These are phyloP conservation scores for Phaseolus lunatus DNA, from an alignment of 306 rosid genomes.

Conservation along the genomic window DNA sequence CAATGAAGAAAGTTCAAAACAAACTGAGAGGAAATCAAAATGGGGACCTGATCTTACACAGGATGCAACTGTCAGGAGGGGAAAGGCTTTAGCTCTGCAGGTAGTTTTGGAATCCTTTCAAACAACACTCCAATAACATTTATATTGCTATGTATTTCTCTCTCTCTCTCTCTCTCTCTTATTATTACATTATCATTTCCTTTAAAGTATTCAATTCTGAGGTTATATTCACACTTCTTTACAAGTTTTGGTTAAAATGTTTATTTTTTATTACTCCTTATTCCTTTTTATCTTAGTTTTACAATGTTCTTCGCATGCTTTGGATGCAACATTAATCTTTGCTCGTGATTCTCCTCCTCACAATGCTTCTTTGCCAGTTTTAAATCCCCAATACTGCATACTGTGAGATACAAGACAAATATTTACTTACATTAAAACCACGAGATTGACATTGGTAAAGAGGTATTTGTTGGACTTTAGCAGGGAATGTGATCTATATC, in stretches of 20 bases:
- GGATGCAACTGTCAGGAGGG: conserved; percentile 74
- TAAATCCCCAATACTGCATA: conserved; percentile 2
- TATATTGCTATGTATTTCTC: background rate
- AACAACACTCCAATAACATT: conserved; percentile 26
- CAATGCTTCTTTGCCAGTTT: conserved; percentile 8
- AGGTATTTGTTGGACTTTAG: conserved; percentile 17
- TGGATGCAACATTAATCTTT: conserved; percentile 1
- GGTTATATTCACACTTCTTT: conserved; percentile 11
- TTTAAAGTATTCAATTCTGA: conserved; percentile 23
- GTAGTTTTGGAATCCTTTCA: conserved; percentile 53
- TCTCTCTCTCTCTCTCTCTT: background rate
- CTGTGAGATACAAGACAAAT: background rate
- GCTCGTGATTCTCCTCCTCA: background rate
- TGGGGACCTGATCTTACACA: conserved; percentile 86
- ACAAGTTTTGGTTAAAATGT: conserved; percentile 34
- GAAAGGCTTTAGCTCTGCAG: conserved; percentile 87
- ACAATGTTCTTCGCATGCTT: background rate
- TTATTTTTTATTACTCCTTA: background rate
- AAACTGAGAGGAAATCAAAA: conserved; percentile 72
- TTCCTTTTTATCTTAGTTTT: background rate
- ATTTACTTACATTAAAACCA: conserved; percentile 15
- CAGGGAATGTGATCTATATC: conserved; percentile 44
- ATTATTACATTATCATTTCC: conserved; percentile 30
- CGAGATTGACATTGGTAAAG: conserved; percentile 22
- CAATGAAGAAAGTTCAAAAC: conserved; percentile 65